phyloP scores from a whole-genome alignment of 495 filamentous ascomycete genomes.

The Penicillium waksmanii region DNA sequence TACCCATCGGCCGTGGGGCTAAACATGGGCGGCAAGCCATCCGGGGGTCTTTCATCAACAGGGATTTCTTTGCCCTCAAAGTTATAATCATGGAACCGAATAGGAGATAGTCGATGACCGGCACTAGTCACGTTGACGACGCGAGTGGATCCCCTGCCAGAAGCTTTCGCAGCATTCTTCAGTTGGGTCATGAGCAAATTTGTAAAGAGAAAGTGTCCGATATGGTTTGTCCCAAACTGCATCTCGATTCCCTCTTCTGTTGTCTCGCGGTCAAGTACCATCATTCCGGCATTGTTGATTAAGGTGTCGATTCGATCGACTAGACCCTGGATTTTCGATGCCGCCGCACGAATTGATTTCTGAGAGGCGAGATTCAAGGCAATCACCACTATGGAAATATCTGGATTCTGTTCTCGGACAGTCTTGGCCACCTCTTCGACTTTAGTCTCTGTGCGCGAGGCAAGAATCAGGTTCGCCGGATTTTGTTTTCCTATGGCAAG shows the following conservation, averaged over 20 bases:
- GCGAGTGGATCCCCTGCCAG: constrained; percentile 24
- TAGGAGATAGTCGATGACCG: constrained; percentile 41
- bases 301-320: constrained; percentile 21
- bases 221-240: constrained; percentile 73
- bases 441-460: constrained; percentile 54
- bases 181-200: constrained; percentile 63
- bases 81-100: constrained; percentile 32
- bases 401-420: constrained; percentile 27
- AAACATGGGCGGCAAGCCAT: constrained; percentile 20
- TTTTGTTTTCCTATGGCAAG: constrained; percentile 56
- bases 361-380: constrained; percentile 24
- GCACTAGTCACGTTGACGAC: constrained; percentile 49
- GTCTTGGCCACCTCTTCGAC: constrained; percentile 50
- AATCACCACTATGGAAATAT: constrained; percentile 2
- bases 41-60: constrained; percentile 20
- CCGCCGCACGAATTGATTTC: constrained; percentile 19
- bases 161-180: constrained; percentile 44
- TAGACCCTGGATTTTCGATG: constrained; percentile 13
- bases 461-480: constrained; percentile 55
- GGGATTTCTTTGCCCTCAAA: constrained; percentile 23
- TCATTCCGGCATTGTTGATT: constrained; percentile 72
- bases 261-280: constrained; percentile 50
- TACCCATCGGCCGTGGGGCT: constrained; percentile 23
- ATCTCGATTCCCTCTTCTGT: constrained; percentile 71
- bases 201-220: constrained; percentile 69